Percentiles rank a stretch among this genome's conserved stretches.
These are phyloP conservation scores for Acidomyces sp. DNA, from an alignment of 495 filamentous ascomycete species.

Conservation along the genomic window DNA sequence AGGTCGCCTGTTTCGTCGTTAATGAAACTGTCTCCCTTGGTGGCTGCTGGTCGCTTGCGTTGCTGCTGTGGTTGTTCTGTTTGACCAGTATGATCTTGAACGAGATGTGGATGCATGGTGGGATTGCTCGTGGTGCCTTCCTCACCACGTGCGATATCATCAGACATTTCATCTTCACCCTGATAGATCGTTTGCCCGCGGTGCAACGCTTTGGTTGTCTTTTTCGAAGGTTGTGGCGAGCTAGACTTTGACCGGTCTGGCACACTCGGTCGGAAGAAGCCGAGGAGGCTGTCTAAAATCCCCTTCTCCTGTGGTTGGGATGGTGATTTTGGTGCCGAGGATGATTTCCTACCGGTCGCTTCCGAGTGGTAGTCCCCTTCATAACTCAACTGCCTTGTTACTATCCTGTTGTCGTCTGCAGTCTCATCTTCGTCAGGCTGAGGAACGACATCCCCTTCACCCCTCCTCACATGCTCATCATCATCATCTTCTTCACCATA, in stretches of 20 bases:
- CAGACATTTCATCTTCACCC: slow-evolving; percentile 10
- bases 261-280: slow-evolving; percentile 23
- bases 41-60: slow-evolving; percentile 25
- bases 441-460: slow-evolving; percentile 36
- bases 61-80: slow-evolving; percentile 4
- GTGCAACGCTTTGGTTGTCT: slow-evolving; percentile 25
- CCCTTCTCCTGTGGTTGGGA: slow-evolving; percentile 10
- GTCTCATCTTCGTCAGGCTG: slow-evolving; percentile 38
- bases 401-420: slow-evolving; percentile 4
- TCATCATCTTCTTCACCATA: slow-evolving; percentile 16
- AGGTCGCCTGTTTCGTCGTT: slow-evolving; percentile 20
- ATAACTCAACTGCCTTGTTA: slow-evolving; percentile 7
- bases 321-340: not conserved
- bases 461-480: slow-evolving; percentile 14
- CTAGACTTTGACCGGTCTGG: slow-evolving; percentile 1
- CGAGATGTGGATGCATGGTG: slow-evolving; percentile 13
- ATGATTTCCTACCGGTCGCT: not conserved
- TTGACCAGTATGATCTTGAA: slow-evolving; percentile 6
- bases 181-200: slow-evolving; percentile 25
- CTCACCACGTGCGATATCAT: slow-evolving; percentile 3
- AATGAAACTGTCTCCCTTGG: slow-evolving; percentile 35
- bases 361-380: slow-evolving; percentile 1
- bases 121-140: slow-evolving; percentile 14
- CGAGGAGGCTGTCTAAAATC: slow-evolving; percentile 24
- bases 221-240: slow-evolving; percentile 17